Evolutionary conservation across 2,329 filamentous ascomycete species (phyloP).

Genomic region (Dactylellina drechsleri): DNA sequence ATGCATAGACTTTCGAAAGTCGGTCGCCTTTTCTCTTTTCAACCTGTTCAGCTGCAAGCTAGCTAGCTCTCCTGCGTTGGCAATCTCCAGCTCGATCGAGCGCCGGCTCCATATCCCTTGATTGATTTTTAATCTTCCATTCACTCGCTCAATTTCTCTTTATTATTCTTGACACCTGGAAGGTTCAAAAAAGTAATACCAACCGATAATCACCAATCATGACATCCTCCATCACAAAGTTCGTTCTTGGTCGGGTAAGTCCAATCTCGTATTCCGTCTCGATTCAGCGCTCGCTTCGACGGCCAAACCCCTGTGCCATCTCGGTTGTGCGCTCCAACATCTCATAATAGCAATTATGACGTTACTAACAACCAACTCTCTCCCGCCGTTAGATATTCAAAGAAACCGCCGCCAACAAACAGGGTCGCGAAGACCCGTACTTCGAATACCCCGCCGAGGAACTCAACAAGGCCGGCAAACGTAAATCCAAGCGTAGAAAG

Average conservation of each 20-base stretch:
- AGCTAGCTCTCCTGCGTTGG: background rate
- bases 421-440: constrained; percentile 83
- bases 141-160: too few relatives aligned
- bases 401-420: constrained; percentile 69
- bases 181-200: too few relatives aligned
- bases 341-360: background rate
- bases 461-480: constrained; percentile 61
- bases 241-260: constrained; percentile 62
- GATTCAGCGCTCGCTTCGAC: background rate
- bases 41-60: too few relatives aligned
- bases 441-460: constrained; percentile 76
- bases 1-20: too few relatives aligned
- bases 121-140: background rate
- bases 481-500: constrained; percentile 81
- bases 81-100: background rate
- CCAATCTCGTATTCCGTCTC: background rate
- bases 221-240: constrained; percentile 68
- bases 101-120: background rate
- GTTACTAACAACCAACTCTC: background rate
- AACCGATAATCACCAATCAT: constrained; percentile 62
- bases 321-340: background rate
- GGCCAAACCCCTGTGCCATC: constrained; percentile 1
- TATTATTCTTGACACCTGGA: too few relatives aligned
- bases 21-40: too few relatives aligned
- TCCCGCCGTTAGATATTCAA: constrained; percentile 64